Conservation (phyloP, 108 stramenopile species). For the Nitzschia sp. region DNA sequence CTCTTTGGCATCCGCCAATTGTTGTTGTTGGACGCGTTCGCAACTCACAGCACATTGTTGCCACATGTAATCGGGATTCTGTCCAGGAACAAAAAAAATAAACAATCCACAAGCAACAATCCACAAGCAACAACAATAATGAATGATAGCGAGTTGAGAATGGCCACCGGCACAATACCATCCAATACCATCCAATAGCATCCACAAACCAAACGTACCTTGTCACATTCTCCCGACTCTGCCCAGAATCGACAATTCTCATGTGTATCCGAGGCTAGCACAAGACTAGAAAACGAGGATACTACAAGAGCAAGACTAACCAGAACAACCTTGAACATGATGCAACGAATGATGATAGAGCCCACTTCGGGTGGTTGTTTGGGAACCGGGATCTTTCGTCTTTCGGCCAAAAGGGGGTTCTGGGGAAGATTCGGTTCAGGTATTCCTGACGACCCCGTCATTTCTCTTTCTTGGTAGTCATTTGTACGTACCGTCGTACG, state of each 20-base stretch:
- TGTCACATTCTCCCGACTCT: conserved; percentile 67
- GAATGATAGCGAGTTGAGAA: too few species aligned
- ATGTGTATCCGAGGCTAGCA: conserved; percentile 11
- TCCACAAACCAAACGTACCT: conserved; percentile 7
- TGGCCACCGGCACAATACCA: background rate
- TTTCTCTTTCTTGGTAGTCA: too few species aligned
- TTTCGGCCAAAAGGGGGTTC: background rate
- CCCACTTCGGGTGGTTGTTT: too few species aligned
- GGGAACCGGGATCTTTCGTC: background rate
- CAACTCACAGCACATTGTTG: conserved; percentile 40
- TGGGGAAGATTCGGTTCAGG: too few species aligned
- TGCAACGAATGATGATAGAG: too few species aligned
- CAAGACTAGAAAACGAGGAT: background rate
- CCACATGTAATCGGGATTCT: conserved; percentile 38
- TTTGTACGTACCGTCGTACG: too few species aligned
- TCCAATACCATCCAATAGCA: too few species aligned
- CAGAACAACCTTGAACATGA: background rate
- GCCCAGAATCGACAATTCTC: conserved; percentile 64
- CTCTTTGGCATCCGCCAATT: conserved; percentile 34
- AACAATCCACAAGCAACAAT: background rate
- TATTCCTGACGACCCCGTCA: too few species aligned
- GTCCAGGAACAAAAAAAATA: background rate
- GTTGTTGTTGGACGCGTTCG: conserved; percentile 15
- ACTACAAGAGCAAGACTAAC: background rate
- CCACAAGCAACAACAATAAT: conserved; percentile 1